A percentile compares a stretch with the other conserved stretches of the same genome.
Conservation (phyloP, 768 basidiomycete genomes). For the Heimioporus sp. region DNA sequence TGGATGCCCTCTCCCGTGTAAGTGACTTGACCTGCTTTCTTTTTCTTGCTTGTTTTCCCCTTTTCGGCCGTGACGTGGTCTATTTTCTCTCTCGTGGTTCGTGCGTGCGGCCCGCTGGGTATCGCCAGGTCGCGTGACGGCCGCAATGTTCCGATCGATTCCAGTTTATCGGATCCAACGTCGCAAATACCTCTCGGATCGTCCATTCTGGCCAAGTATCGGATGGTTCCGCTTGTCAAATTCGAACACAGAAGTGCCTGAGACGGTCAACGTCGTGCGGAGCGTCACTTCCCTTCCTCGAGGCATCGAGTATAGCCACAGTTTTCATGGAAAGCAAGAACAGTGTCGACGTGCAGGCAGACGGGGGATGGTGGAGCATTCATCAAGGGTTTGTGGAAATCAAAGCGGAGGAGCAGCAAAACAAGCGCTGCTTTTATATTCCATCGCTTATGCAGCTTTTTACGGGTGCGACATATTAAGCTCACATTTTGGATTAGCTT, state of each 20-base stretch:
- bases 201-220: too few relatives aligned
- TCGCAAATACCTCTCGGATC: too few relatives aligned
- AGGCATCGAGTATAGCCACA: neutral
- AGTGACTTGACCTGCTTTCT: conserved; percentile 31
- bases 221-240: too few relatives aligned
- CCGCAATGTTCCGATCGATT: conserved; percentile 5
- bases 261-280: too few relatives aligned
- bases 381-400: neutral
- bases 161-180: neutral
- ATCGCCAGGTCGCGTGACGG: neutral
- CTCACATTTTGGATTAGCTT: neutral
- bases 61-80: neutral
- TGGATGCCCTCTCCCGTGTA: conserved; percentile 85
- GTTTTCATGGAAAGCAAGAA: neutral
- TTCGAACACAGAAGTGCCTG: too few relatives aligned
- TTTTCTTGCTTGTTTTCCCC: neutral
- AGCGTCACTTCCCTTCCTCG: too few relatives aligned
- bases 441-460: conserved; percentile 4
- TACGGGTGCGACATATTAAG: neutral
- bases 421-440: neutral
- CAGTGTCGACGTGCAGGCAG: neutral
- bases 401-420: neutral
- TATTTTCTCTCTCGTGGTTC: neutral
- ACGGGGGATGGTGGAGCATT: neutral
- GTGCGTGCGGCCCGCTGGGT: neutral